These are phyloP conservation scores for Globisporangium camurandrum DNA, from an alignment of 352 stramenopile genomes.

Conservation along the genomic window DNA sequence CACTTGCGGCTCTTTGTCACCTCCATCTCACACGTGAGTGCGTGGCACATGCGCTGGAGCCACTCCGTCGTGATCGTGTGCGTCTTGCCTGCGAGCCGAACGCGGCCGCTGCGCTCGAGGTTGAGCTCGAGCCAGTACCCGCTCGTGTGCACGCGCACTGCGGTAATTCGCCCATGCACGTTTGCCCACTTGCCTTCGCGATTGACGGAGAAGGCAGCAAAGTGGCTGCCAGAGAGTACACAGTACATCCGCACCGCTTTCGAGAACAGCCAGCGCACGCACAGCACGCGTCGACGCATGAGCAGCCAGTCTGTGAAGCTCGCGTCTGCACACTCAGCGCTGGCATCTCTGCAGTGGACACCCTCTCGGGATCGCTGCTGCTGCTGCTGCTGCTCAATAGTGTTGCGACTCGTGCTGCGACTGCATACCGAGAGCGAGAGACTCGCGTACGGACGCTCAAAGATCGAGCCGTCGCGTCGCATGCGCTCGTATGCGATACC, in stretches of 20 bases:
- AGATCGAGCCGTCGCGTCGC: conserved; percentile 15
- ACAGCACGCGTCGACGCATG: conserved; percentile 11
- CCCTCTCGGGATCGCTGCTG: too few relatives aligned
- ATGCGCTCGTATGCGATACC: conserved; percentile 13
- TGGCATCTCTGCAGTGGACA: too few relatives aligned
- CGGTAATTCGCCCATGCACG: conserved; percentile 21
- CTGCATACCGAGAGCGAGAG: background rate
- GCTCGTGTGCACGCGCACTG: background rate
- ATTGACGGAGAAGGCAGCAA: conserved; percentile 34
- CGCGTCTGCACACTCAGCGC: too few relatives aligned
- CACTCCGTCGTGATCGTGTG: conserved; percentile 5
- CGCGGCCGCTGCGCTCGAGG: conserved; percentile 12
- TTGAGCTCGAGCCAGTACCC: conserved; percentile 11
- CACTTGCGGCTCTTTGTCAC: background rate
- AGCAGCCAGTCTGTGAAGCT: conserved; percentile 25
- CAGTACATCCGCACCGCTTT: conserved; percentile 19
- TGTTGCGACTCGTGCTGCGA: conserved; percentile 1
- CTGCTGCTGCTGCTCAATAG: too few relatives aligned
- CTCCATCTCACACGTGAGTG: conserved; percentile 1
- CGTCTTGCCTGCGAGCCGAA: conserved; percentile 15
- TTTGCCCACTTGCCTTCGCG: conserved; percentile 30
- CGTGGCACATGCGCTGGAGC: conserved; percentile 7
- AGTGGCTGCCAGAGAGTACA: conserved; percentile 19
- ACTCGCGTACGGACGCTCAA: conserved; percentile 7
- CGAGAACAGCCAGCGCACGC: conserved; percentile 17